These are phyloP conservation scores for Salix caprea DNA, from an alignment of 345 rosid genomes.

Conservation along the genomic window DNA sequence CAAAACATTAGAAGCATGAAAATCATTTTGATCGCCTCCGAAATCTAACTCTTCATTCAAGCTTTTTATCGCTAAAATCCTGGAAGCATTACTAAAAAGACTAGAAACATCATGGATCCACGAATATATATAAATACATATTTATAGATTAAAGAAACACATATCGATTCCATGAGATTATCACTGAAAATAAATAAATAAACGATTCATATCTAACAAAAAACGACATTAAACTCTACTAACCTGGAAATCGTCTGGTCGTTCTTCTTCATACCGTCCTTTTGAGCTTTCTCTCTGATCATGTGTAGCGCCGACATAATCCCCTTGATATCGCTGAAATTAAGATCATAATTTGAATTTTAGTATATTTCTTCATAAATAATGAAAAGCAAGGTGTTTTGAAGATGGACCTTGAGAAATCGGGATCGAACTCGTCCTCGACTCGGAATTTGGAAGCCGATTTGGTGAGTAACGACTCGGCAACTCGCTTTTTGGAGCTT, in stretches of 20 bases:
- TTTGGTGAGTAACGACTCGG: conserved; percentile 35
- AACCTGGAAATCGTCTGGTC: conserved; percentile 86
- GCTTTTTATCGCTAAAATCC: neutral
- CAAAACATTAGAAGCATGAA: neutral
- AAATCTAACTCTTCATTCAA: neutral
- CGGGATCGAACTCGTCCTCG: conserved; percentile 52
- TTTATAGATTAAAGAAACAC: no score
- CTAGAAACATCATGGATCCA: neutral
- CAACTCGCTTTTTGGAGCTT: conserved; percentile 37
- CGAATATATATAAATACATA: neutral
- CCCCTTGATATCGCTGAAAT: conserved; percentile 71
- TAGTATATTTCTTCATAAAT: neutral
- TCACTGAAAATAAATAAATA: neutral
- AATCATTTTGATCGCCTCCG: neutral
- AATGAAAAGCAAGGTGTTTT: neutral
- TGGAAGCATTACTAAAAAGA: neutral
- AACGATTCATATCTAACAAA: neutral
- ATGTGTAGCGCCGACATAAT: conserved; percentile 76
- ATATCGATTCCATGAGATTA: neutral
- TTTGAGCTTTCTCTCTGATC: conserved; percentile 69
- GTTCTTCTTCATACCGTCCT: conserved; percentile 76
- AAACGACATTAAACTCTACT: neutral
- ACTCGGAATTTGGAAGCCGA: conserved; percentile 35
- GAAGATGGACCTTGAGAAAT: conserved; percentile 48
- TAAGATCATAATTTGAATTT: neutral